phyloP scores from a whole-genome alignment of 78 protist genomes.

The Dictyostelium purpureum region DNA sequence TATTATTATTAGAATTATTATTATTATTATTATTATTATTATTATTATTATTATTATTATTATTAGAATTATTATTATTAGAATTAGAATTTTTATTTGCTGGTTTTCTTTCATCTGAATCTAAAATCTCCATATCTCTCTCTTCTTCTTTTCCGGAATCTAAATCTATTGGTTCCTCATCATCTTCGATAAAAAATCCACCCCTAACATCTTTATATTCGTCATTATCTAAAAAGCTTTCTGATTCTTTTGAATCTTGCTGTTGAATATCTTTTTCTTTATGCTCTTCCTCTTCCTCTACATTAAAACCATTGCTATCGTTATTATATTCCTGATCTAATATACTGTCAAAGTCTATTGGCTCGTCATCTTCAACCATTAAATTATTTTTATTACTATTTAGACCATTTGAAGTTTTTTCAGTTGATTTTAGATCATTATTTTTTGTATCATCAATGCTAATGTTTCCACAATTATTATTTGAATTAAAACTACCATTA shows the following conservation, averaged over 20 bases:
- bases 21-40: background rate
- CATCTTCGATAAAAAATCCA: background rate
- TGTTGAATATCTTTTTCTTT: background rate
- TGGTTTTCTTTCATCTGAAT: background rate
- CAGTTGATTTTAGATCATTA: too few species aligned
- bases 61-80: background rate
- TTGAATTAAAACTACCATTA: background rate
- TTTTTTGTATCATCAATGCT: too few species aligned
- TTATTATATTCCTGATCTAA: too few species aligned
- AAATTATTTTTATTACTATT: too few species aligned
- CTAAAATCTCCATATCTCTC: background rate
- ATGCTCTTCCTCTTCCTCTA: too few species aligned
- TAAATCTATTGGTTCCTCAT: background rate
- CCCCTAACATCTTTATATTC: background rate
- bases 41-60: too few species aligned
- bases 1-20: background rate
- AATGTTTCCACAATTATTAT: too few species aligned
- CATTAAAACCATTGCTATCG: too few species aligned
- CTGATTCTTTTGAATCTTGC: background rate
- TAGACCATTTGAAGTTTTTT: too few species aligned
- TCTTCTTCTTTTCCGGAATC: background rate
- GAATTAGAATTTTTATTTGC: too few species aligned
- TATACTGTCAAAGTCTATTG: too few species aligned
- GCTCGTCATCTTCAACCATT: too few species aligned
- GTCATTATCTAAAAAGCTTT: background rate